Base-by-base conservation (phyloP, 148 eudicot species). In the Chenopodium quinoa region DNA sequence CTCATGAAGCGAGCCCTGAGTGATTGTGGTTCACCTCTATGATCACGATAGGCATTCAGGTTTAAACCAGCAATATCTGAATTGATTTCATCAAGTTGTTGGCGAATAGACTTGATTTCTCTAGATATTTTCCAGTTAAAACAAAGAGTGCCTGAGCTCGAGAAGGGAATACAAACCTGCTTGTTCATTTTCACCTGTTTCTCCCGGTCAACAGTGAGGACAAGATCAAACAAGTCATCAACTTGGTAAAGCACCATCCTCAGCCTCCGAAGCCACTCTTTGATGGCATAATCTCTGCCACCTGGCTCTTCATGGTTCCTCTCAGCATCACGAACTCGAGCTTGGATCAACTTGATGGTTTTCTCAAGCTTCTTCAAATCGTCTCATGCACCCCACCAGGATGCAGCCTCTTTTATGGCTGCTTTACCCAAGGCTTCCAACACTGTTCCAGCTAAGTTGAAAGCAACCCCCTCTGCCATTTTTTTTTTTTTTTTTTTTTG, bases 171-270 rank as follows among this genome's bases (percentile, higher is more conserved):
- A 10, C 66, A 40, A 27, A 68, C 75, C 81, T 78, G 25, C 10
- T 69, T 52, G 58, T 52, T 52, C 16, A 10, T 10, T 52, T 52
- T 52, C 16, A 10, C 7, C 60, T 16, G 72, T 9, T 52, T 12
- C 1, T 32, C 47, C 19, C 46, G 56, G 20, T 32, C 71, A 19
- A 50, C 56, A 7, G 75, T 73, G 14, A 73, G 56, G 25, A 73
- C 16, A 14, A 46, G 44, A 10, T 78, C 80, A 17, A 67, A 78
- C 74, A 78, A 31, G 71, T 78, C 80, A 78, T 78, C 74, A 47
- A 60, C 74, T 11, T 13, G 60, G 19, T 78, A 66, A 48, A 78
- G 62, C 71, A 77, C 80, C 3, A 14, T 56, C 72, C 60, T 77
- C 31, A 77, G 56, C 22, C 80, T 37, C 44, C 44, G 7, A 37